Base-by-base conservation (phyloP, 495 filamentous ascomycete genomes). In the Neurospora sp. region DNA sequence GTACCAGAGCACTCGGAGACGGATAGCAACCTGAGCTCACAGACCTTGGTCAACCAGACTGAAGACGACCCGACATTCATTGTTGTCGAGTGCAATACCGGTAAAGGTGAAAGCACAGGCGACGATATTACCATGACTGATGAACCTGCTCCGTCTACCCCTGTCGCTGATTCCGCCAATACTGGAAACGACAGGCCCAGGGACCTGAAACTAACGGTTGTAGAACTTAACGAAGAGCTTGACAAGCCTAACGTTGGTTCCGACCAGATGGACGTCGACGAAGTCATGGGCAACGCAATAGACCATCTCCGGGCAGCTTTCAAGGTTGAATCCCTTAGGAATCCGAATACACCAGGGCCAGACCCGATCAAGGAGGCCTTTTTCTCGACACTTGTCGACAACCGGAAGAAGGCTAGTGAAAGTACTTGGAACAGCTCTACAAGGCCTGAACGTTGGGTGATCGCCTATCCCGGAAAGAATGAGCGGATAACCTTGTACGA, bases 281-380 rank as follows among this genome's bases (percentile, higher is more conserved):
- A 99, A 80, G 94, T 97, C 44, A 94, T 97, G 79, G 93, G 93
- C 46, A 94, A 96, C 79, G 90, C 96, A 31, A 87, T 96, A 42
- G 94, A 94, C 76, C 92, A 95, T 46, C 86, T 97, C n/a, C 90
- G 93, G 78, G 93, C 92, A 75, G 94, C 94, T 5, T 94, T 97
- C 77, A 90, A 88, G 75, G 87, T 93, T 42, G 80, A 86, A 12
- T 86, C 89, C 48, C 27, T 35, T 37, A 4, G 54, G 27, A 66
- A 66, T 37, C 27, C 54, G 23, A 37, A 16, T 18, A 66, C 54
- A 8, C 2, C 54, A 91, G 91, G 8, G 40, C 82, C 44, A 8
- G 96, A 98, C 79, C 84, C 86, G 66, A 89, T 98, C 59, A 92
- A 93, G 81, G 81, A 91, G 82, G 84, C 84, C 0, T 87, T 88